These are phyloP conservation scores for maize (Zea mays) DNA, from an alignment of 176 grass and related monocot species.

Conservation along the genomic window Zm-B73-REFERENCE-NAM-5.0 NC_050104.1:26113001-26113500, in stretches of 20 bases:
- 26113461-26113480: too few species aligned
- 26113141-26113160: slow-evolving; percentile 62
- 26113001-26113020: slow-evolving; percentile 68
- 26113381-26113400: too few species aligned
- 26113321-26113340: too few species aligned
- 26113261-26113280: slow-evolving; percentile 77
- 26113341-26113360: slow-evolving; percentile 40
- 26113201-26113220: slow-evolving; percentile 56
- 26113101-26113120: slow-evolving; percentile 46
- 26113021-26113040: slow-evolving; percentile 67
- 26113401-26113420: too few species aligned
- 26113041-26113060: slow-evolving; percentile 68
- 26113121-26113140: slow-evolving; percentile 63
- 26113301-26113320: too few species aligned
- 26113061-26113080: slow-evolving; percentile 63
- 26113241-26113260: slow-evolving; percentile 68
- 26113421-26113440: too few species aligned
- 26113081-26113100: slow-evolving; percentile 46
- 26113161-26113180: slow-evolving; percentile 18
- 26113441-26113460: too few species aligned
- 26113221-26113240: slow-evolving; percentile 68
- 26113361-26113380: too few species aligned
- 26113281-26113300: slow-evolving; percentile 29
- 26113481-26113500: too few species aligned
- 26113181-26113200: slow-evolving; percentile 80